These are phyloP conservation scores for Neocatenulostroma microsporum DNA, from an alignment of 2,329 filamentous ascomycete genomes.

Conservation along the genomic window DNA sequence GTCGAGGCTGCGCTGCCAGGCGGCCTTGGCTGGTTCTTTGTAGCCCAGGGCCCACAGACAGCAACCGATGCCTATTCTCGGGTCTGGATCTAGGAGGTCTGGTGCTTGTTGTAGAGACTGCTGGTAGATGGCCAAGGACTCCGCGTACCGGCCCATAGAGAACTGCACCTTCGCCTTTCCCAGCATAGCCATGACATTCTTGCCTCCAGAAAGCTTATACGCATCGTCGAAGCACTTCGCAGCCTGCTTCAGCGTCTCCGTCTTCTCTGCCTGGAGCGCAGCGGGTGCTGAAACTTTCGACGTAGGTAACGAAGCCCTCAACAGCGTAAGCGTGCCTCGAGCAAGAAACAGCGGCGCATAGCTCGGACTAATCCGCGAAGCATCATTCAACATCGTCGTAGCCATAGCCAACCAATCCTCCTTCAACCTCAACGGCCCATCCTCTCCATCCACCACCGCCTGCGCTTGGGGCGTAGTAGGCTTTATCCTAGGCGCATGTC, in stretches of 20 bases:
- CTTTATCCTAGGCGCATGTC: constrained; percentile 63
- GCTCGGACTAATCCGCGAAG: constrained; percentile 84
- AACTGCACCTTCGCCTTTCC: constrained; percentile 83
- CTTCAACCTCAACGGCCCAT: no score
- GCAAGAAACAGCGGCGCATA: constrained; percentile 88
- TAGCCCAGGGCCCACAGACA: constrained; percentile 96
- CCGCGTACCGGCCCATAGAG: constrained; percentile 75
- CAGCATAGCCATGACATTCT: constrained; percentile 86
- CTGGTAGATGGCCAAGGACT: constrained; percentile 79
- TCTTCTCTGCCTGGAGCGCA: constrained; percentile 60
- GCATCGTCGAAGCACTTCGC: constrained; percentile 94
- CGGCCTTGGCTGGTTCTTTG: constrained; percentile 82
- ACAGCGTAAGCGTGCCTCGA: constrained; percentile 77
- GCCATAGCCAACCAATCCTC: constrained; percentile 85
- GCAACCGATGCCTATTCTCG: constrained; percentile 89
- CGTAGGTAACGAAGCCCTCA: constrained; percentile 79
- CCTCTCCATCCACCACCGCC: no score
- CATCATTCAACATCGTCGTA: constrained; percentile 89
- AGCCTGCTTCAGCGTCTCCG: constrained; percentile 74
- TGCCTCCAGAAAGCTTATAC: constrained; percentile 70
- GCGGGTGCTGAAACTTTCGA: constrained; percentile 58
- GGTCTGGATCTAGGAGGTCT: constrained; percentile 82
- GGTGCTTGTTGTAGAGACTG: constrained; percentile 79
- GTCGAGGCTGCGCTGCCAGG: constrained; percentile 83
- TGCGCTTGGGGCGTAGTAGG: constrained; percentile 63